Conservation (phyloP, 306 rosid genomes). For the Cucumis hystrix region DNA sequence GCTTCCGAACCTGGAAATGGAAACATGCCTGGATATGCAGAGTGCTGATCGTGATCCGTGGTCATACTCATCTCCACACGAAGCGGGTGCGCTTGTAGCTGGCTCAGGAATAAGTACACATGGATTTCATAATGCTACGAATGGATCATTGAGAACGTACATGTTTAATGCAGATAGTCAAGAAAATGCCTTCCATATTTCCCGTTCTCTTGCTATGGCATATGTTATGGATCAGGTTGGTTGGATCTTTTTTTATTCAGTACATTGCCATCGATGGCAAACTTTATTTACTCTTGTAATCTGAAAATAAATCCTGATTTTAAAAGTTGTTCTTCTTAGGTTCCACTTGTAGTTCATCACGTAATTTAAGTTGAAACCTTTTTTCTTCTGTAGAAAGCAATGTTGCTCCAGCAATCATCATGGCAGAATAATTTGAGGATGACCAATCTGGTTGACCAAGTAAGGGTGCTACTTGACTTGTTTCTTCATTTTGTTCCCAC, state of each 20-base stretch:
- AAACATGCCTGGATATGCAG: constrained; percentile 17
- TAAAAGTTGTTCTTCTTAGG: not conserved
- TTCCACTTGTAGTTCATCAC: not conserved
- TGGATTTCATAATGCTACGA: constrained; percentile 27
- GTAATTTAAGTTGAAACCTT: not conserved
- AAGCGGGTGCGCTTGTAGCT: constrained; percentile 30
- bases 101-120: constrained; percentile 31
- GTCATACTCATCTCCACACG: constrained; percentile 21
- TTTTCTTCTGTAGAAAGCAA: constrained; percentile 56
- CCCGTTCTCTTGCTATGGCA: constrained; percentile 77
- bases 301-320: not conserved
- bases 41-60: constrained; percentile 24
- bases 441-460: constrained; percentile 78
- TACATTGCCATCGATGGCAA: not conserved
- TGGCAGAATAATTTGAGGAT: constrained; percentile 90
- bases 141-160: constrained; percentile 24
- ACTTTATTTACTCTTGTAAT: not conserved
- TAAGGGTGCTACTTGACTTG: constrained; percentile 14
- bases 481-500: constrained; percentile 1
- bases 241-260: not conserved
- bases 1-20: constrained; percentile 49
- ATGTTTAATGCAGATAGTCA: constrained; percentile 53
- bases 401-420: constrained; percentile 81
- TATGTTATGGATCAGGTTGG: constrained; percentile 97
- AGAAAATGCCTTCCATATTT: constrained; percentile 60